Base-by-base conservation (phyloP, 2,329 filamentous ascomycete species). In the Penicillium vulpinum region DNA sequence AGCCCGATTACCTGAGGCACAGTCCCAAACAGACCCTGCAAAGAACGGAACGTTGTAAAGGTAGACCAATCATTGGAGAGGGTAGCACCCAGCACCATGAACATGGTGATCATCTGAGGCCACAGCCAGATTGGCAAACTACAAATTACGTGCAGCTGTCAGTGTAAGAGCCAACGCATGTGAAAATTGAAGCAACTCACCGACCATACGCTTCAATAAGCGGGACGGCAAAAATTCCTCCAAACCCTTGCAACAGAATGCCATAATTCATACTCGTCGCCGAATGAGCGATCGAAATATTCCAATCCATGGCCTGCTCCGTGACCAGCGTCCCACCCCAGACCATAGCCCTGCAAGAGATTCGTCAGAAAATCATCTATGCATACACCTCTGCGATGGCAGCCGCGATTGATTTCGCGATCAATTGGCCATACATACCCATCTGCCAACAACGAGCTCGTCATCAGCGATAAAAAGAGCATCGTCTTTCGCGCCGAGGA, bases 111-210 rank as follows among this genome's bases (percentile, higher is more conserved):
- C 4, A 75, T 51, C 48, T 76, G 73, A 2, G 75, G 70, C 75
- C 75, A 79, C 39, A 78, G 66, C 70, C 76, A 75, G 38, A 77
- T 65, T 1, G 77, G 77, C 21, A 75, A 71, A 39, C 76, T 74
- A 57, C 21, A 75, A 71, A 39, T 76, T 74, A 57, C 53, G 2
- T 48, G 16, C 16, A 33, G 13, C 35, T 18, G 21, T 61, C 24
- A 57, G 50, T 29, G 18, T 11, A 29, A 18, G 8, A 40, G 9
- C n/a, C 11, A 33, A 51, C 4, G 16, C 8, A 2, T 8, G 11
- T 8, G 5, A 39, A 28, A 22, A n/a, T 3, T 52, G 3, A 58
- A 39, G 52, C 57, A 38, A 69, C 69, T 29, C 62, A 70, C 76
- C 77, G 67, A 60, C 77, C 75, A 59, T 74, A 77, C 1, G 73